Conservation (phyloP, 129 eudicot species). For the Centrapalus pauciflorus region DNA sequence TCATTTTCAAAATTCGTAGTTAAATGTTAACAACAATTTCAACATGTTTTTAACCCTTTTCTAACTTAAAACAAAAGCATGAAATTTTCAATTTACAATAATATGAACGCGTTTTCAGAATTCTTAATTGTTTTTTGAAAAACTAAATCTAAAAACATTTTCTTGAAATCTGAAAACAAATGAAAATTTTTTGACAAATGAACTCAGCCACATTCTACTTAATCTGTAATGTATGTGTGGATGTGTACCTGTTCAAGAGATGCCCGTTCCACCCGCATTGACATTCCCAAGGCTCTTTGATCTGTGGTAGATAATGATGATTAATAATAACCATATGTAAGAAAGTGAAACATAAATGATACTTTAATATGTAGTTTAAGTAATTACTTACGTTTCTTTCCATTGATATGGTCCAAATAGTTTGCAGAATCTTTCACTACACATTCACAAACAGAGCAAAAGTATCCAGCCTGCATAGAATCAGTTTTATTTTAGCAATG, state of each 20-base stretch:
- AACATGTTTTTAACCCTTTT: too few relatives aligned
- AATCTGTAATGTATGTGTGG: neutral
- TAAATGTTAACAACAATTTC: too few relatives aligned
- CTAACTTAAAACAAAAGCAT: too few relatives aligned
- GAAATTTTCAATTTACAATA: too few relatives aligned
- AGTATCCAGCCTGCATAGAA: conserved; percentile 95
- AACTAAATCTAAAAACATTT: too few relatives aligned
- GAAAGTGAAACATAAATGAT: neutral
- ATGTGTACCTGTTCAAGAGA: conserved; percentile 87
- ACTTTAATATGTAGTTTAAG: neutral
- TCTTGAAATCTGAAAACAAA: too few relatives aligned
- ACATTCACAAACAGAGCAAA: conserved; percentile 97
- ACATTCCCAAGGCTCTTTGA: conserved; percentile 99
- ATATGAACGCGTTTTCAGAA: too few relatives aligned
- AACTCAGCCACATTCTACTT: too few relatives aligned
- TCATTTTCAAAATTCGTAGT: too few relatives aligned
- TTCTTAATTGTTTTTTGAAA: too few relatives aligned
- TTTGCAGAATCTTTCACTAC: conserved; percentile 99
- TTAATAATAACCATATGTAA: neutral
- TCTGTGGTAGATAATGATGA: conserved; percentile 38
- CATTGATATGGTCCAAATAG: conserved; percentile 97
- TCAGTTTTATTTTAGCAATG: neutral
- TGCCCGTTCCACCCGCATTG: conserved; percentile 92
- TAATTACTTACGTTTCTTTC: conserved; percentile 85
- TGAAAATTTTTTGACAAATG: too few relatives aligned